Evolutionary conservation across 306 rosid genomes (phyloP), one percentile per base, ranked within the genome.

Genomic region (Rubus idaeus): DNA sequence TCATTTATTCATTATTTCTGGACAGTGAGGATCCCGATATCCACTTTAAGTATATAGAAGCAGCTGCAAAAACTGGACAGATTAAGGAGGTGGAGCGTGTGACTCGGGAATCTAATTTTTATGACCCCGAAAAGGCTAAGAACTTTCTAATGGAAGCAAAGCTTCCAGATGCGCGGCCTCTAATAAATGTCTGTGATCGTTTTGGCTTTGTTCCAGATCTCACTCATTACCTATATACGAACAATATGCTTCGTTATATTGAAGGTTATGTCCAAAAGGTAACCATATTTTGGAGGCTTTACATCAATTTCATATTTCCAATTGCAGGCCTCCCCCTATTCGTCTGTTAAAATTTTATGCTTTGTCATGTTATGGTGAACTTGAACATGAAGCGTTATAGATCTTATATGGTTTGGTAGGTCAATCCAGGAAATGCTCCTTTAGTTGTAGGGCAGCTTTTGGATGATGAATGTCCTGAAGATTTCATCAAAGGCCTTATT

Each of bases 191-290:
- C 73, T 96, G 98, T 81, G 99, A 96, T 68, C 96, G 99, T 74
- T 96, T 96, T 81, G 99, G 99, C 69, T 96, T 91, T 82, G 99
- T 96, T 82, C 99, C 99, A 8, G 98, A 96, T 86, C 94, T 96
- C 75, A 92, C 98, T 40, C 99, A 91, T 82, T 89, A 92, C 84
- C 87, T 96, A 56, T 96, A 91, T 84, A 88, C 96, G 68, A 96
- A 78, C 88, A 96, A 96, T 85, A 96, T 96, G 99, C 99, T 96
- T 78, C 96, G 99, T 35, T 96, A 96, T 56, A 96, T 96, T 74
- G 99, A 96, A 88, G 99, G 99, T 73, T 96, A 96, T 86, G 99
- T 96, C 77, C 99, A 96, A 80, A 96, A 96, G 99, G 99, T 96
- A 89, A 37, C 37, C 77, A 23, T 26, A 61, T 4, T 75, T 30